These are phyloP conservation scores for Jamesozyma piceae DNA, from an alignment of 805 yeast species.

Conservation along the genomic window DNA sequence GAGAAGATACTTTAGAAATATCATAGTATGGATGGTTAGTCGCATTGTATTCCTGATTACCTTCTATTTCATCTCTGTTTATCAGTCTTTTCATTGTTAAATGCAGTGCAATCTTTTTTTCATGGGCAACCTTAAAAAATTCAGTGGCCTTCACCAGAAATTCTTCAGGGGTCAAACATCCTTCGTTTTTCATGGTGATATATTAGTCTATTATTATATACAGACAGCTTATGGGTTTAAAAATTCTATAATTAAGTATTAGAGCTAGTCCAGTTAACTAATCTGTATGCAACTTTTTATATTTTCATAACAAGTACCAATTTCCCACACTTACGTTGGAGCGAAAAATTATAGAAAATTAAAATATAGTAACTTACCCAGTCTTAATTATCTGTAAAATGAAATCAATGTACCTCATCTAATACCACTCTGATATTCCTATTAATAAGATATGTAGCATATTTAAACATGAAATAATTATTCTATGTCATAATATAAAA, in stretches of 20 bases:
- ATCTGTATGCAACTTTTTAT: too few species aligned
- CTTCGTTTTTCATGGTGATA: conserved; percentile 6
- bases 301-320: too few species aligned
- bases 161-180: conserved; percentile 11
- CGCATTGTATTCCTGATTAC: conserved; percentile 44
- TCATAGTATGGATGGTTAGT: conserved; percentile 30
- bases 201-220: not conserved
- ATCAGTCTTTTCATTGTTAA: conserved; percentile 24
- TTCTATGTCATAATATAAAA: too few species aligned
- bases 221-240: not conserved
- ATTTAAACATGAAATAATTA: too few species aligned
- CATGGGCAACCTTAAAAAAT: conserved; percentile 22
- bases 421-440: too few species aligned
- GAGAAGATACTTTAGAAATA: conserved; percentile 21
- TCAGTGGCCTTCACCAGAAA: conserved; percentile 19
- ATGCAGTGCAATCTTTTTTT: conserved; percentile 21
- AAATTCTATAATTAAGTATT: not conserved
- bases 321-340: too few species aligned
- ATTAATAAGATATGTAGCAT: too few species aligned
- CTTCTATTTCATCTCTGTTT: conserved; percentile 24
- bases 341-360: not conserved
- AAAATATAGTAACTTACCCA: not conserved
- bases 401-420: too few species aligned
- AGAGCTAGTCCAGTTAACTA: too few species aligned
- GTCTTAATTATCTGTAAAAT: too few species aligned